Evolutionary conservation across 768 basidiomycete species (phyloP).

Genomic region (Calocera viscosa): DNA sequence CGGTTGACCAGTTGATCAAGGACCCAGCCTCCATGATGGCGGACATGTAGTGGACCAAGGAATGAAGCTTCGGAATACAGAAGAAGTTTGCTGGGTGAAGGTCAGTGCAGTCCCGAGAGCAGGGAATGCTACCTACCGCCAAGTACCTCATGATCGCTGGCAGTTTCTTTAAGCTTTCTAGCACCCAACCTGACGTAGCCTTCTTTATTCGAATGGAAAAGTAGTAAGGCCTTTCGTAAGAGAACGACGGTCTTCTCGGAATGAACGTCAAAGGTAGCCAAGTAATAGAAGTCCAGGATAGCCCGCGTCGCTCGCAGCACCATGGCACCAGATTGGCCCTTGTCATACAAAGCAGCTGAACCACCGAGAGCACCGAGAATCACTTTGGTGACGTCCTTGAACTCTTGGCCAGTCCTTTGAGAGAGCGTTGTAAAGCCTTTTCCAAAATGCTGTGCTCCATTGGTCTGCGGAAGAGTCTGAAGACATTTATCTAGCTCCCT

Average conservation of each 20-base stretch:
- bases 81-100: slow-evolving; percentile 20
- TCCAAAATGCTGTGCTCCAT: not conserved
- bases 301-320: slow-evolving; percentile 21
- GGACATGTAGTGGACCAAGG: slow-evolving; percentile 26
- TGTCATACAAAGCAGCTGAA: not conserved
- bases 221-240: slow-evolving; percentile 22
- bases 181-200: slow-evolving; percentile 29
- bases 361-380: slow-evolving; percentile 13
- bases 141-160: not conserved
- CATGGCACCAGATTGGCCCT: not conserved
- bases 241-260: slow-evolving; percentile 22
- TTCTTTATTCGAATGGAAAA: slow-evolving; percentile 31
- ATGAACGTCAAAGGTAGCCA: slow-evolving; percentile 29
- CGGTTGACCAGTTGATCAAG: slow-evolving; percentile 33
- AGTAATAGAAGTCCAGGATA: slow-evolving; percentile 32
- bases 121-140: not conserved
- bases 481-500: slow-evolving; percentile 7
- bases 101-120: not conserved
- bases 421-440: slow-evolving; percentile 8
- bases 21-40: slow-evolving; percentile 28
- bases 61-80: slow-evolving; percentile 37
- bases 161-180: slow-evolving; percentile 11
- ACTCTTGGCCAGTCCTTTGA: slow-evolving; percentile 15
- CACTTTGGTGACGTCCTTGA: slow-evolving; percentile 6
- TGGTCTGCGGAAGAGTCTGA: not conserved